Conservation (phyloP, 108 stramenopile species). For the Fragilaria radians region DNA sequence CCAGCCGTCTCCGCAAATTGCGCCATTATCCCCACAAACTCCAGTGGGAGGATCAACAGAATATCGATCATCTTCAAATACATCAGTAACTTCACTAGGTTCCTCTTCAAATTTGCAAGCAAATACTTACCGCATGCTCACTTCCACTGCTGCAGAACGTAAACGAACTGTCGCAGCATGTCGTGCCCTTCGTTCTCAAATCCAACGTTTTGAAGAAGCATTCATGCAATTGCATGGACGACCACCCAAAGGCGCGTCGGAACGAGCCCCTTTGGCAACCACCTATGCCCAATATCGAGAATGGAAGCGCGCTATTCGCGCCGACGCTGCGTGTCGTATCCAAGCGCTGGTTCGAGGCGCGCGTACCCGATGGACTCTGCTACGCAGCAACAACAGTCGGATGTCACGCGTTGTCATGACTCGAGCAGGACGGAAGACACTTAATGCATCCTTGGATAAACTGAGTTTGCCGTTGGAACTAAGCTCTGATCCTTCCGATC, state of each 20-base stretch:
- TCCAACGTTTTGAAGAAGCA: conserved; percentile 81
- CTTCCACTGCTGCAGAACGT: conserved; percentile 78
- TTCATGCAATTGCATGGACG: conserved; percentile 71
- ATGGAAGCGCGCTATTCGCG: conserved; percentile 85
- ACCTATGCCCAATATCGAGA: conserved; percentile 86
- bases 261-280: conserved; percentile 79
- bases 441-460: conserved; percentile 26
- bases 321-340: conserved; percentile 79
- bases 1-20: conserved; percentile 6
- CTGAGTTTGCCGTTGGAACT: conserved; percentile 75
- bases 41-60: conserved; percentile 10
- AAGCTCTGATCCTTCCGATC: conserved; percentile 11
- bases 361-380: conserved; percentile 33
- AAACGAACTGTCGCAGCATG: conserved; percentile 85
- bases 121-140: conserved; percentile 69
- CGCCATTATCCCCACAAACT: conserved; percentile 7
- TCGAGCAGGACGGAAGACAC: conserved; percentile 26
- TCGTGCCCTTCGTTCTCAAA: conserved; percentile 79
- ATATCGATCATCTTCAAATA: conserved; percentile 28
- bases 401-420: conserved; percentile 41
- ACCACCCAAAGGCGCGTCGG: conserved; percentile 66
- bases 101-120: conserved; percentile 20
- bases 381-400: conserved; percentile 37
- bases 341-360: conserved; percentile 76
- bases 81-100: conserved; percentile 19